Percentiles rank a stretch among this genome's conserved stretches.
These are phyloP conservation scores for Aspergillus niger DNA, from an alignment of 2,329 filamentous ascomycete species.

Conservation along the genomic window DNA sequence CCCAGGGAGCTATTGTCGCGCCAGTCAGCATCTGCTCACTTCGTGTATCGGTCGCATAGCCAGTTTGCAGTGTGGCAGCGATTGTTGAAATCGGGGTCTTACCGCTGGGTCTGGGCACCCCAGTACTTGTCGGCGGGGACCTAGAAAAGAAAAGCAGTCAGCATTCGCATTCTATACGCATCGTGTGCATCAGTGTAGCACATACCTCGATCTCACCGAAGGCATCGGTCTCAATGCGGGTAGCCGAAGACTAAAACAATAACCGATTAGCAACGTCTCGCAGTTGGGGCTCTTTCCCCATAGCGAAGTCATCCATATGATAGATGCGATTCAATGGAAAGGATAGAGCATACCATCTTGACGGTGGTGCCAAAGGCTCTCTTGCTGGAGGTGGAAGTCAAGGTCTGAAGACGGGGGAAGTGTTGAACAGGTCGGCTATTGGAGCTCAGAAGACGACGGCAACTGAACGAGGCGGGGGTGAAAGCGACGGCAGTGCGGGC, in stretches of 20 bases:
- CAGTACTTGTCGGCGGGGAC: slow-evolving; percentile 94
- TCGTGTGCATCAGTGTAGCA: neutral
- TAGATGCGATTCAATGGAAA: neutral
- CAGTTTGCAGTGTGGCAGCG: neutral
- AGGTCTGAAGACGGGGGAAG: slow-evolving; percentile 41
- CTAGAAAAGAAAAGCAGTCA: slow-evolving; percentile 31
- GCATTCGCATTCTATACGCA: neutral
- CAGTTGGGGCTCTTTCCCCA: neutral
- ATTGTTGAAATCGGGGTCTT: slow-evolving; percentile 25
- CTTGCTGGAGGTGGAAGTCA: slow-evolving; percentile 34
- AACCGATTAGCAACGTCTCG: slow-evolving; percentile 11
- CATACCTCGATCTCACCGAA: slow-evolving; percentile 85
- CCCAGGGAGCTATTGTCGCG: slow-evolving; percentile 65
- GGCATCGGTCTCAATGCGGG: slow-evolving; percentile 90
- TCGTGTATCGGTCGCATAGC: neutral
- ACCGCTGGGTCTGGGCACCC: slow-evolving; percentile 94
- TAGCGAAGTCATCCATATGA: neutral
- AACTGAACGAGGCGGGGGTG: slow-evolving; percentile 31
- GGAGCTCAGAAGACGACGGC: slow-evolving; percentile 33
- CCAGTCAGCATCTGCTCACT: slow-evolving; percentile 23
- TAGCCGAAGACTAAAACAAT: slow-evolving; percentile 44
- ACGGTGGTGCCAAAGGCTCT: slow-evolving; percentile 41
- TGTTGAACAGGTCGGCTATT: slow-evolving; percentile 33
- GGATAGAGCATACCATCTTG: slow-evolving; percentile 36
- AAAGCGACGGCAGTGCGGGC: slow-evolving; percentile 33